Evolutionary conservation across 441 rosid species (phyloP).

Genomic region (Hypseocharis bilobata): DNA sequence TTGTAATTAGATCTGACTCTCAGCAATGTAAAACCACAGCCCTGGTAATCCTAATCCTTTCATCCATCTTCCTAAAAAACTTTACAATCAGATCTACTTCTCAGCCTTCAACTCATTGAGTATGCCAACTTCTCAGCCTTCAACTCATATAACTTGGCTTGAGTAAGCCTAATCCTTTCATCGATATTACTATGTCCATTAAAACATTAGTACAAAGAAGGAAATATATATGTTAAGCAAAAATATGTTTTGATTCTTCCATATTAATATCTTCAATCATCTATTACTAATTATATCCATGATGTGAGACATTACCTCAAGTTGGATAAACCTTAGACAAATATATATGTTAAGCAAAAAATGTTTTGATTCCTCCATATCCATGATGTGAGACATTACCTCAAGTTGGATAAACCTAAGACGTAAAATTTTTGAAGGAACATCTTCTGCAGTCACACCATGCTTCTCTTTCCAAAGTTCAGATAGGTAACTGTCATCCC

Average conservation of each 20-base stretch:
- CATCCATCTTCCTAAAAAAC: background rate
- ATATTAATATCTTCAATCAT: background rate
- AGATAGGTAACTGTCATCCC: constrained; percentile 49
- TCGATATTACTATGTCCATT: background rate
- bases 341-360: no score
- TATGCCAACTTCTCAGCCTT: background rate
- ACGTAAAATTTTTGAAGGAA: constrained; percentile 34
- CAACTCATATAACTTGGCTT: background rate
- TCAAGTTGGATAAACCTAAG: constrained; percentile 48
- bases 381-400: constrained; percentile 42
- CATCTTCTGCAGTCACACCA: constrained; percentile 27
- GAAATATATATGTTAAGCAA: background rate
- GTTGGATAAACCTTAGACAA: constrained; percentile 42
- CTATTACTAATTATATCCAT: background rate
- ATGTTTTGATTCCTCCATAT: no score
- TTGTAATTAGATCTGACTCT: background rate
- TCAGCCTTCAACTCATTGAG: background rate
- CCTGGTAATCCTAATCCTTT: background rate
- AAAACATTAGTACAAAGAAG: background rate
- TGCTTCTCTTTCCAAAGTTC: constrained; percentile 76
- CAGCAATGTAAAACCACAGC: background rate
- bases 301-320: constrained; percentile 43
- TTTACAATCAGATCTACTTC: background rate
- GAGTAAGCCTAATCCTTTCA: background rate
- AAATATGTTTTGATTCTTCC: background rate